These are phyloP conservation scores for Petasospora rhodanensis DNA, from an alignment of 1,139 yeast genomes.

Conservation along the genomic window DNA sequence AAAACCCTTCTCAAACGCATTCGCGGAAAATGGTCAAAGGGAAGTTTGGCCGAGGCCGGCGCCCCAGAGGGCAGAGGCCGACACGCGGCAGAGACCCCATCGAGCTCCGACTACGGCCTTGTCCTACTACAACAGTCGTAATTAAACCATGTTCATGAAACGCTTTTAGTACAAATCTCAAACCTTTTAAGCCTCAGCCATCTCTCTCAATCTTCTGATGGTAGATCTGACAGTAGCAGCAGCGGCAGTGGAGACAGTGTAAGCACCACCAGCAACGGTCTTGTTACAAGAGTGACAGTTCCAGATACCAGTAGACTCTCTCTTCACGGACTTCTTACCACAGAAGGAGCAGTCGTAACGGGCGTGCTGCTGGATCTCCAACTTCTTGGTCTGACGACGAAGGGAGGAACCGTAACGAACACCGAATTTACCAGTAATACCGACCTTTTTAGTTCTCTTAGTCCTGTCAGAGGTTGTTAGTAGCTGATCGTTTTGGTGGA, in stretches of 20 bases:
- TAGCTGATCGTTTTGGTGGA: slow-evolving; percentile 18
- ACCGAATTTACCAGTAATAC: slow-evolving; percentile 99
- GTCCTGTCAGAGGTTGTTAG: slow-evolving; percentile 63
- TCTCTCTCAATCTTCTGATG: slow-evolving; percentile 99
- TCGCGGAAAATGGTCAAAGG: too few species aligned
- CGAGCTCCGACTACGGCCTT: too few species aligned
- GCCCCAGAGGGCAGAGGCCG: too few species aligned
- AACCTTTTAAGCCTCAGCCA: slow-evolving; percentile 89
- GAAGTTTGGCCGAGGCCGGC: too few species aligned
- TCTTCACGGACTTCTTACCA: slow-evolving; percentile 97
- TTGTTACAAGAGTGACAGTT: slow-evolving; percentile 88
- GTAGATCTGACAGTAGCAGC: slow-evolving; percentile 99
- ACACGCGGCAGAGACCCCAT: too few species aligned
- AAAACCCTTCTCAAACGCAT: too few species aligned
- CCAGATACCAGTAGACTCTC: slow-evolving; percentile 99
- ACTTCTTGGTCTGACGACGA: slow-evolving; percentile 99
- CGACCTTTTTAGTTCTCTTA: slow-evolving; percentile 99
- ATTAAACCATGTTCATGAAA: slow-evolving; percentile 19
- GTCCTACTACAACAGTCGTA: neutral
- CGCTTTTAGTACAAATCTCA: slow-evolving; percentile 20
- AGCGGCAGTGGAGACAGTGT: slow-evolving; percentile 98
- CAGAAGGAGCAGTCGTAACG: slow-evolving; percentile 99
- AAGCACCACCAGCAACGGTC: slow-evolving; percentile 99
- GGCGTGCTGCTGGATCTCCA: slow-evolving; percentile 98
- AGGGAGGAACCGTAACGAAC: slow-evolving; percentile 99